Conservation (phyloP, 2,329 filamentous ascomycete genomes). For the Parastagonospora nodorum region DNA sequence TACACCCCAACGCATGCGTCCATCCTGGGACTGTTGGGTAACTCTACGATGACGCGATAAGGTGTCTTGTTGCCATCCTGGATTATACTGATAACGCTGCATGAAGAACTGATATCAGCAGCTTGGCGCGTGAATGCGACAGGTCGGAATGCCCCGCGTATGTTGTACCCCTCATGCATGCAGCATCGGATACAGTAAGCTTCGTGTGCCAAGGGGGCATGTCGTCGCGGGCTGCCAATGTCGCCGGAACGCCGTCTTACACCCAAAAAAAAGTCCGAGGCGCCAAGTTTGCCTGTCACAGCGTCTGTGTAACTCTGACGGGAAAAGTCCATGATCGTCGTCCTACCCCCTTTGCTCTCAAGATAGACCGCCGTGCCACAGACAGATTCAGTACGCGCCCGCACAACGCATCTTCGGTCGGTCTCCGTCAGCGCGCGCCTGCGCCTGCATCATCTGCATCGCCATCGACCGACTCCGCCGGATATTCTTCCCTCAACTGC, state of each 20-base stretch:
- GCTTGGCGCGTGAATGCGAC: constrained; percentile 14
- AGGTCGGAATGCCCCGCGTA: constrained; percentile 15
- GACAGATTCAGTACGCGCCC: constrained; percentile 4
- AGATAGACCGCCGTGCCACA: neutral
- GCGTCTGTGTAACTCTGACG: neutral
- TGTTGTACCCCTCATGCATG: constrained; percentile 15
- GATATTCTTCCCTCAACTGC: constrained; percentile 51
- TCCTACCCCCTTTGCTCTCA: neutral
- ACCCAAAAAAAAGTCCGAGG: neutral
- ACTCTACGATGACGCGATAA: constrained; percentile 3
- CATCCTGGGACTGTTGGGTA: no score
- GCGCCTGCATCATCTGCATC: constrained; percentile 25
- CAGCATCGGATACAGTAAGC: neutral
- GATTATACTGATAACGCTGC: constrained; percentile 27
- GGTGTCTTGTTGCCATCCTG: neutral
- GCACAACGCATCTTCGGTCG: constrained; percentile 11
- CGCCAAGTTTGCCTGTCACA: neutral
- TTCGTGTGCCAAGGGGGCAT: no score
- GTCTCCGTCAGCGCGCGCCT: constrained; percentile 30
- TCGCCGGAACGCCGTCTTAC: no score
- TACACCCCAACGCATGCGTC: no score
- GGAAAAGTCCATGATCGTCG: no score
- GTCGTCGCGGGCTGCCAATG: no score
- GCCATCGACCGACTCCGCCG: constrained; percentile 33
- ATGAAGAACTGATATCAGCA: constrained; percentile 18